Base-by-base conservation (phyloP, 352 stramenopile genomes). In the Pythium phragmitis region DNA sequence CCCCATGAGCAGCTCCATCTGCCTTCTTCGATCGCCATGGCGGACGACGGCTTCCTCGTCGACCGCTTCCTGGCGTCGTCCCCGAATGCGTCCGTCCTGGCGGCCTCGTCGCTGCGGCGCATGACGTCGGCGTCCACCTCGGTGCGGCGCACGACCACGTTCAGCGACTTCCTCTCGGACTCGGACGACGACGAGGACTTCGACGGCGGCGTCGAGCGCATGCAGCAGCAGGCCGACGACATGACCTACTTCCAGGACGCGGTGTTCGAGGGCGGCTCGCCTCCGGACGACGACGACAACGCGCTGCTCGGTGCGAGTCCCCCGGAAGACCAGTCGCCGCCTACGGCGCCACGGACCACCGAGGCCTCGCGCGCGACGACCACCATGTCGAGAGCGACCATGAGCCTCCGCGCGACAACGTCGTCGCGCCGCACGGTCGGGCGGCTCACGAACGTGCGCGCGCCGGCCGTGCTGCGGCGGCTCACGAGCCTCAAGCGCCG, bases 191-290 rank as follows among this genome's bases (percentile, higher is more conserved):
- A 75, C 49, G 68, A 72, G 43, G 67, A 82, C 28, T 67, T 76
- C 46, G 68, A 68, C 23, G 64, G 72, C 7, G 60, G 42, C 0
- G 9, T 83, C 28, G 26, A 69, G 55, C 69, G 77, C 37, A 86
- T 86, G 77, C 74, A 83, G 65, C 64, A 73, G 53, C 73, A 86
- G 45, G 75, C 73, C 6, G 77, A 86, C 60, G 77, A 86, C 63
- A 70, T 77, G 61, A 53, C 57, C 36, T 82, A 77, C 65, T 56
- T 77, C 21, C 60, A 75, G 49, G 69, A 67, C 57, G 30, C n/a
- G 11, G 57, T 62, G 34, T 73, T 82, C 62, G 65, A 17, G 34
- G 43, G 17, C 11, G 52, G 39, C 30, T 43, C 21, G 11, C 60
- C 51, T 2, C 19, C 60, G n/a, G 37, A 21, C 23, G 50, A 49